Base-by-base conservation (phyloP, 2,329 filamentous ascomycete genomes). In the Akanthomyces dipterigenus region DNA sequence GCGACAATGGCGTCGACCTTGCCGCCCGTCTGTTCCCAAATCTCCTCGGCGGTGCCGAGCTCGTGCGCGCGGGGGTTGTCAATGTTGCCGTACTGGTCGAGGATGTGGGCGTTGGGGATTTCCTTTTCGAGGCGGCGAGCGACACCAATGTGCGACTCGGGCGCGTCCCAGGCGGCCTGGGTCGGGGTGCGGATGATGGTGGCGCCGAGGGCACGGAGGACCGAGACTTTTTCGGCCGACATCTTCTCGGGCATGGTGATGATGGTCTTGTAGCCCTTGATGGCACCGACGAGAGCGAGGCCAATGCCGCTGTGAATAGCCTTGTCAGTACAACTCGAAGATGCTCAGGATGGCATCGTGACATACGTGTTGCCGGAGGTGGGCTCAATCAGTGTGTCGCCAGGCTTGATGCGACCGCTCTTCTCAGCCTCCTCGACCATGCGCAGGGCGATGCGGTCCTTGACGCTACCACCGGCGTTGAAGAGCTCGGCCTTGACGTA, bases 181-280 rank as follows among this genome's bases (percentile, higher is more conserved):
- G 93, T 99, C 26, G 95, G 95, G 4, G 95, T 99, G 60, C 95
- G 88, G 74, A 99, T 97, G 76, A 99, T 98, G 71, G 96, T 97
- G 46, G 95, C 95, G 65, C 93, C 93, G 57, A 99, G 84, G 34
- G 95, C 93, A 69, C 92, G 90, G 64, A 99, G 83, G 31, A 99
- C 95, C 2, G 93, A 89, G 43, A 99, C 95, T 77, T 99, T 99
- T 77, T 99, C 95, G 53, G 92, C 90, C 1, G 92, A 97, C 95
- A 99, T 99, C 82, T 99, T 99, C 79, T 99, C 95, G 56, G 95
- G 95, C 50, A 99, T 85, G 12, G 95, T 99, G 75, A 99, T 99
- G 77, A 99, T 98, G 45, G 93, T 96, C 77, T 93, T 93, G 82
- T 98, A 99, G 67, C 93, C 93, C 80, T 97, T 98, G 71, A 99